Conservation (phyloP, 1,284 basidiomycete genomes). For the Moesziomyces antarcticus region DNA sequence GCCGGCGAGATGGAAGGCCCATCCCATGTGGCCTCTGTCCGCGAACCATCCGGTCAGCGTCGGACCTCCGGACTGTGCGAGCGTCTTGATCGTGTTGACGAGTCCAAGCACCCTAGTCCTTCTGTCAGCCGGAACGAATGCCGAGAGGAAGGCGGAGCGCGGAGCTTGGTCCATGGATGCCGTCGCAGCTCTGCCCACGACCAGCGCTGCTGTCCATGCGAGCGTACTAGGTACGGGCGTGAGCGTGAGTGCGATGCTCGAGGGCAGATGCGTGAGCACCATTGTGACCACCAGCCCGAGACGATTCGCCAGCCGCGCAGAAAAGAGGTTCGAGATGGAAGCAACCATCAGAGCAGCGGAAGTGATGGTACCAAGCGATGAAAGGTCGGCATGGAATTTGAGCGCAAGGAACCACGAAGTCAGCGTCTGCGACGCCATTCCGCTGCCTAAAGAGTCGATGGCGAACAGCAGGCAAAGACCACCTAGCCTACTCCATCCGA, state of each 20-base stretch:
- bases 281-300: slow-evolving; percentile 21
- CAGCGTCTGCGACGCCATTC: slow-evolving; percentile 29
- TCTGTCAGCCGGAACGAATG: slow-evolving; percentile 9
- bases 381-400: slow-evolving; percentile 26
- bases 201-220: slow-evolving; percentile 11
- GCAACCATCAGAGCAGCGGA: slow-evolving; percentile 20
- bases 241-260: slow-evolving; percentile 14
- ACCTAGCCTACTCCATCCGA: slow-evolving; percentile 5
- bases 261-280: slow-evolving; percentile 25
- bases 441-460: slow-evolving; percentile 23
- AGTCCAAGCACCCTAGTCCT: slow-evolving; percentile 18
- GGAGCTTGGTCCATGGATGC: slow-evolving; percentile 30
- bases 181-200: slow-evolving; percentile 21
- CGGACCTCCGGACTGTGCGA: slow-evolving; percentile 25
- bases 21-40: slow-evolving; percentile 8
- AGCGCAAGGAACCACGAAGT: slow-evolving; percentile 23
- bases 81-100: slow-evolving; percentile 20
- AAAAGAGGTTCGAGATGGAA: slow-evolving; percentile 29
- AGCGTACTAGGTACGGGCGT: slow-evolving; percentile 9
- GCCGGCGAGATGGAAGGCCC: slow-evolving; percentile 23
- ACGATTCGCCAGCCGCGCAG: slow-evolving; percentile 13
- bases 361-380: slow-evolving; percentile 19
- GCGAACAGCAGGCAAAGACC: slow-evolving; percentile 24
- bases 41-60: slow-evolving; percentile 23
- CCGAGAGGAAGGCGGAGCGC: slow-evolving; percentile 15